Percentiles rank a stretch among this genome's conserved stretches.
Conservation (phyloP, 495 filamentous ascomycete species). For the Filosporella fistucella region DNA sequence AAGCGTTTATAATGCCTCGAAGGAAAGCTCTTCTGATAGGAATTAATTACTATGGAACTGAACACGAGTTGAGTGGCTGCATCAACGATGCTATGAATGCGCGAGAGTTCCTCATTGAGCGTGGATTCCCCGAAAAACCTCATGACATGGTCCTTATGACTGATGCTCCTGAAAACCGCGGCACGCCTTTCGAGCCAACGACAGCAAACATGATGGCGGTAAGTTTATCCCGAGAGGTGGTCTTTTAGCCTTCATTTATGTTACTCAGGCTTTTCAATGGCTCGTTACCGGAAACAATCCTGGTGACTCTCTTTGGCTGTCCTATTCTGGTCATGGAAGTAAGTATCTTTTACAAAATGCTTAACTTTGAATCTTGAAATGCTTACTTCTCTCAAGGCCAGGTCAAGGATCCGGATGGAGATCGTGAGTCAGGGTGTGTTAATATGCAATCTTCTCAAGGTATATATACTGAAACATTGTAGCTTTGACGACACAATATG, state of each 20-base stretch:
- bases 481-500: constrained; percentile 54
- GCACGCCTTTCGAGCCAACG: constrained; percentile 47
- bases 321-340: constrained; percentile 57
- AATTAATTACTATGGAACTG: constrained; percentile 55
- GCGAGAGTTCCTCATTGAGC: constrained; percentile 37
- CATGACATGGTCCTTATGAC: constrained; percentile 50
- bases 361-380: neutral
- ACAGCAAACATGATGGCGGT: constrained; percentile 49
- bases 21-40: constrained; percentile 57
- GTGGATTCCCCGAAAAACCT: constrained; percentile 41
- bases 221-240: neutral
- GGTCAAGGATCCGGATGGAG: constrained; percentile 38
- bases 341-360: constrained; percentile 6
- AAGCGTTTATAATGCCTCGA: too few species aligned
- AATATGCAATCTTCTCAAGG: neutral
- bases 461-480: constrained; percentile 19
- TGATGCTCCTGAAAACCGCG: constrained; percentile 40
- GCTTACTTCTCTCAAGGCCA: constrained; percentile 29
- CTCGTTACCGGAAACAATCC: constrained; percentile 45
- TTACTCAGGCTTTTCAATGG: constrained; percentile 45
- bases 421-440: constrained; percentile 38
- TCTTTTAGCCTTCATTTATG: neutral
- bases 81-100: constrained; percentile 53
- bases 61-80: constrained; percentile 48
- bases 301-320: constrained; percentile 45